These are phyloP conservation scores for Vanilla planifolia DNA, from an alignment of 106 monocot species.

Conservation along the genomic window DNA sequence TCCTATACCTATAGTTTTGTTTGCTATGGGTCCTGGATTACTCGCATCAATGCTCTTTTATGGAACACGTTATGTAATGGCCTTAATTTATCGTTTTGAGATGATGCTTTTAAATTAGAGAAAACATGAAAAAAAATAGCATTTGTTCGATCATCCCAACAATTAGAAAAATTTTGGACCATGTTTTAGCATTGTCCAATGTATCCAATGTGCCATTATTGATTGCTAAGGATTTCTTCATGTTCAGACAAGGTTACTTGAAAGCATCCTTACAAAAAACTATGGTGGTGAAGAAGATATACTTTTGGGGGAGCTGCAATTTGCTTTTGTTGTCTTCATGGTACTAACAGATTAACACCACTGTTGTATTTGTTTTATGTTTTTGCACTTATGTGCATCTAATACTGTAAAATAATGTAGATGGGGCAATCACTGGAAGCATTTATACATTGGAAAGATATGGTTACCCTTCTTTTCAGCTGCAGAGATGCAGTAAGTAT, in stretches of 20 bases:
- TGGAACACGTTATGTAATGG: too few relatives aligned
- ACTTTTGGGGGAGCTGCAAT: conserved; percentile 87
- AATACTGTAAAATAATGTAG: conserved; percentile 28
- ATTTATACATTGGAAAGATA: conserved; percentile 93
- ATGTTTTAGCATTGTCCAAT: too few relatives aligned
- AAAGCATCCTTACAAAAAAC: conserved; percentile 57
- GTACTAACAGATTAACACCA: conserved; percentile 25
- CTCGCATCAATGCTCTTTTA: too few relatives aligned
- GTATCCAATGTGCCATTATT: too few relatives aligned
- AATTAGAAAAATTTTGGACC: too few relatives aligned
- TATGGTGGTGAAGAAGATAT: conserved; percentile 66
- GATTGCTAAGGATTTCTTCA: not conserved
- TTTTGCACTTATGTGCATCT: not conserved
- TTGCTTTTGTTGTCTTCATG: conserved; percentile 86
- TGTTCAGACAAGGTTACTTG: conserved; percentile 71
- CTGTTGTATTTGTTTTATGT: not conserved
- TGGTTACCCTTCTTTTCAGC: conserved; percentile 72
- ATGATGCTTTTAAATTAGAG: too few relatives aligned
- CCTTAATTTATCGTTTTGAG: too few relatives aligned
- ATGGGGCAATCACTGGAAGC: conserved; percentile 98
- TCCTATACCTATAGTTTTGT: too few relatives aligned
- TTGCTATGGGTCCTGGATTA: too few relatives aligned
- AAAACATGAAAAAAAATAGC: too few relatives aligned
- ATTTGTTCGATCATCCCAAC: too few relatives aligned
- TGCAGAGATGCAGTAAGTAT: conserved; percentile 87